phyloP scores from a whole-genome alignment of 805 yeast genomes.

The Yarrowia yakushimensis region DNA sequence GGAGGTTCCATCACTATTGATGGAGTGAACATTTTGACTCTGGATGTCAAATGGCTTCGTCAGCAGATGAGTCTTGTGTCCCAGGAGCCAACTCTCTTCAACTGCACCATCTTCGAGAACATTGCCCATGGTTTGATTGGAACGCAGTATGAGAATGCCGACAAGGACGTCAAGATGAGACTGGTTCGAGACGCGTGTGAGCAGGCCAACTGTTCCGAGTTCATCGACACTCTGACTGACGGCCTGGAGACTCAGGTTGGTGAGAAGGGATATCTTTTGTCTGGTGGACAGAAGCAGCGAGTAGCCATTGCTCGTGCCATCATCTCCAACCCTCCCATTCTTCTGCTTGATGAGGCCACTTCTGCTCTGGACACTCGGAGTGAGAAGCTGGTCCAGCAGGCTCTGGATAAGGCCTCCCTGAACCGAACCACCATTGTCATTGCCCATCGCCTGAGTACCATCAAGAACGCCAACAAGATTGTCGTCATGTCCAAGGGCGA shows the following conservation, averaged over 20 bases:
- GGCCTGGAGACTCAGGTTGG: slow-evolving; percentile 73
- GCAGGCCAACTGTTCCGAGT: slow-evolving; percentile 42
- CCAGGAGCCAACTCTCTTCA: slow-evolving; percentile 92
- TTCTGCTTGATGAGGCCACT: slow-evolving; percentile 62
- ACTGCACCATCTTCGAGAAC: slow-evolving; percentile 83
- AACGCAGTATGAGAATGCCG: slow-evolving; percentile 49
- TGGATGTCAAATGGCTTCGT: slow-evolving; percentile 73
- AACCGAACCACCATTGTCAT: slow-evolving; percentile 51
- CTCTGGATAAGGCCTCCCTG: slow-evolving; percentile 39
- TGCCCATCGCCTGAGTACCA: slow-evolving; percentile 57
- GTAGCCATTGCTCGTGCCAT: slow-evolving; percentile 68
- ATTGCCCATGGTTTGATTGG: slow-evolving; percentile 81
- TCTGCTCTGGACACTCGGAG: slow-evolving; percentile 53
- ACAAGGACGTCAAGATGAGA: slow-evolving; percentile 39
- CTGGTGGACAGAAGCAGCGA: slow-evolving; percentile 73
- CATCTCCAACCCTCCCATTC: slow-evolving; percentile 56
- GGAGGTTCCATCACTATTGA: slow-evolving; percentile 74
- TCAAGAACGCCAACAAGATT: slow-evolving; percentile 52
- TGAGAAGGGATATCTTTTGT: slow-evolving; percentile 53
- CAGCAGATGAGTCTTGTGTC: slow-evolving; percentile 83
- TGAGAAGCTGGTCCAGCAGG: slow-evolving; percentile 43
- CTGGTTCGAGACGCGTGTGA: slow-evolving; percentile 40
- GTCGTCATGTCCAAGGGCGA: slow-evolving; percentile 51
- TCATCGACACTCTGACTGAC: slow-evolving; percentile 61
- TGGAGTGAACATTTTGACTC: slow-evolving; percentile 72